Base-by-base conservation (phyloP, 805 yeast species). In the Sugiyamaella mastotermitis region DNA sequence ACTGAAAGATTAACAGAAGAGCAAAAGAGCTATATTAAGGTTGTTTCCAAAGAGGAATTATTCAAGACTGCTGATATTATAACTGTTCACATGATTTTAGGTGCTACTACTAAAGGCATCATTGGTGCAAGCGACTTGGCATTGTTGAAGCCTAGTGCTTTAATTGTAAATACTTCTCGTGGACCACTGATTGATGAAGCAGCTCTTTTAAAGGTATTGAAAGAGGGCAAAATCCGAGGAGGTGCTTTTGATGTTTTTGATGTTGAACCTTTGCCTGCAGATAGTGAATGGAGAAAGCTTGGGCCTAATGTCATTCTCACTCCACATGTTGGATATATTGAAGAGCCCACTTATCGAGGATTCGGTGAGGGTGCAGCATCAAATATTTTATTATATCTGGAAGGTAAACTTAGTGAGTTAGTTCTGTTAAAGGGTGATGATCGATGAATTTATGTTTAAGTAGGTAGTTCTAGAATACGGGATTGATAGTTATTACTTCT, bases 221-320 rank as follows among this genome's bases (percentile, higher is more conserved):
- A 35, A 31, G 38, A 38, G 17, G 40, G 37, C 14, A 32, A 19
- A 28, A 48, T 50, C 27, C 38, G 51, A 1, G 52, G 53, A 2
- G 52, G 49, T 3, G 53, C 52, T 3, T 30, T 49, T 27, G 53
- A 50, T 30, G 52, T 50, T 19, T 48, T 18, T 16, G 43, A 50
- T 18, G 33, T 34, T 15, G 52, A 50, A 32, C 53, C 53, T 13
- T 19, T 50, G 25, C 53, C 53, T 9, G 27, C 18, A 11, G 35
- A 45, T 37, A 33, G 38, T 27, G 41, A 37, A 17, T 35, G 47
- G 42, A 28, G 52, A 14, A 30, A 33, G 19, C 29, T 42, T 10
- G 43, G 37, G 15, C 38, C 38, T 24, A 41, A 45, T 30, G 40
- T 49, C 17, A 27, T 49, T 25, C 31, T 50, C 28, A 47, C 50